These are phyloP conservation scores for Lactarius sanguifluus DNA, from an alignment of 768 basidiomycete genomes.

Conservation along the genomic window DNA sequence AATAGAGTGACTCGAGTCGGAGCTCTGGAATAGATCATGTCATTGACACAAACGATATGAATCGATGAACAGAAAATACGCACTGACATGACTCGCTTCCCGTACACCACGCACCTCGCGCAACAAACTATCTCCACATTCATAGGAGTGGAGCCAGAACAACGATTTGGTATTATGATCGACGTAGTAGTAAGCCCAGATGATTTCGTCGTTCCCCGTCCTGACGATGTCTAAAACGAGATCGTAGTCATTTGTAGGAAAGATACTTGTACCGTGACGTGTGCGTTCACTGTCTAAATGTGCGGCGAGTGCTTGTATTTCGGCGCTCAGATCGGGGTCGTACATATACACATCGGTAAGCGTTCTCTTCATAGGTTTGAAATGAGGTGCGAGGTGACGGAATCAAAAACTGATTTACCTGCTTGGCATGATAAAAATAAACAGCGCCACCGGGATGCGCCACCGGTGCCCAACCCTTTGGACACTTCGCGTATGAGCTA, in stretches of 20 bases:
- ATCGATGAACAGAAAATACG: background rate
- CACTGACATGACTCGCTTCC: background rate
- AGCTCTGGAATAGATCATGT: background rate
- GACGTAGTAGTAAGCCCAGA: background rate
- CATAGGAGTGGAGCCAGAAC: background rate
- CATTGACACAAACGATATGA: background rate
- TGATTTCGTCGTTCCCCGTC: background rate
- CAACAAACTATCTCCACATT: background rate
- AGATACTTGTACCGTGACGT: no score
- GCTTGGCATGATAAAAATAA: background rate
- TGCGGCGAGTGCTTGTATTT: background rate
- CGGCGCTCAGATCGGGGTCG: background rate
- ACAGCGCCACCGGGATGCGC: background rate
- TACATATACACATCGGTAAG: background rate
- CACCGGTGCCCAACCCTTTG: background rate
- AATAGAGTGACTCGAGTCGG: background rate
- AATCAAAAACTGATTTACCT: background rate
- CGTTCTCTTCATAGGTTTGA: background rate
- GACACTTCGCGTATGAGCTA: background rate
- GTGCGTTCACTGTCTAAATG: background rate
- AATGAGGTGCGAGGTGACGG: background rate
- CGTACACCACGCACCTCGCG: background rate
- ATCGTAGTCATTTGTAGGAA: background rate
- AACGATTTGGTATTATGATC: background rate
- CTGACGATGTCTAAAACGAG: background rate